phyloP scores from a whole-genome alignment of 495 filamentous ascomycete genomes.

The Penicillium cosmopolitanum region DNA sequence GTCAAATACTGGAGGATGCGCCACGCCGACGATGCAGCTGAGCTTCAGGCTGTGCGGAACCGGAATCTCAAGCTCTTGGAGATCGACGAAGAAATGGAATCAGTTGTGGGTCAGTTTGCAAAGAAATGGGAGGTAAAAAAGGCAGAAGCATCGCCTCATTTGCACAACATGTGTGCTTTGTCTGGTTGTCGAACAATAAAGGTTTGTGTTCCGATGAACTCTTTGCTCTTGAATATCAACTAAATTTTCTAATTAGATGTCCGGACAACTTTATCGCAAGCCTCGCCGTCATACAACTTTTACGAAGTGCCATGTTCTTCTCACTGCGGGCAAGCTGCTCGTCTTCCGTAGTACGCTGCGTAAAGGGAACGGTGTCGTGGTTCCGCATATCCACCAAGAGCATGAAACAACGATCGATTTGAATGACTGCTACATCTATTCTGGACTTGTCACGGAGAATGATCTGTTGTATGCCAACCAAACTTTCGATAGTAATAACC shows the following conservation, averaged over 20 bases:
- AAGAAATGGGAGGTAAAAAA: conserved; percentile 75
- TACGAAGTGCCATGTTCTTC: conserved; percentile 62
- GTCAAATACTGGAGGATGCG: conserved; percentile 71
- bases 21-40: conserved; percentile 55
- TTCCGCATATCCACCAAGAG: conserved; percentile 67
- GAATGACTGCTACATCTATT: conserved; percentile 73
- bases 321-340: conserved; percentile 64
- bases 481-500: conserved; percentile 70
- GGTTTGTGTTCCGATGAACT: conserved; percentile 30
- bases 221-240: no score
- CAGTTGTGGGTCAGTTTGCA: conserved; percentile 68
- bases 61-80: conserved; percentile 65
- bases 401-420: conserved; percentile 62
- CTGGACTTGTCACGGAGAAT: conserved; percentile 65
- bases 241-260: conserved; percentile 46
- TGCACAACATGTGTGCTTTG: conserved; percentile 73
- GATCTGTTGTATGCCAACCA: conserved; percentile 71
- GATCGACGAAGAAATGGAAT: conserved; percentile 74
- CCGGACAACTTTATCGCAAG: conserved; percentile 68
- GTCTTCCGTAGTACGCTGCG: conserved; percentile 67
- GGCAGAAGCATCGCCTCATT: conserved; percentile 62
- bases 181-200: conserved; percentile 68
- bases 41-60: conserved; percentile 58
- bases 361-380: conserved; percentile 56
- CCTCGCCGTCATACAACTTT: conserved; percentile 68